Base-by-base conservation (phyloP, 2,329 filamentous ascomycete species). In the Ascochyta fabae region DNA sequence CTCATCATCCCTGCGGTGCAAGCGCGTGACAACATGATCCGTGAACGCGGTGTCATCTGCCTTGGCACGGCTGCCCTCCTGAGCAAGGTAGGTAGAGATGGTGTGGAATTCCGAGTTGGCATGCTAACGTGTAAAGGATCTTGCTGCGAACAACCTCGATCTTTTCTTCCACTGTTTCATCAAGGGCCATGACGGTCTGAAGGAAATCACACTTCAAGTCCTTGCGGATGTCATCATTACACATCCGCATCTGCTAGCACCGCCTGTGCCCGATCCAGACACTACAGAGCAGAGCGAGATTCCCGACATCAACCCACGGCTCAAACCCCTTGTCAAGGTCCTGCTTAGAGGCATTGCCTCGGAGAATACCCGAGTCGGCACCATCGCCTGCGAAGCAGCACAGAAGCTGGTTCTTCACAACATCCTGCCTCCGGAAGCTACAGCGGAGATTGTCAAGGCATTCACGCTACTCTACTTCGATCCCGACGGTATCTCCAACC, bases 81-180 rank as follows among this genome's bases (percentile, higher is more conserved):
- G 7, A 93, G 96, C 72, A 91, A 92, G 79, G 84, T 86, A 71
- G 59, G 78, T 60, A 40, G 22, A n/a, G 13, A 39, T 16, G 22
- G 35, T 13, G 9, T 31, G 10, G 24, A 7, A 26, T 10, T 22
- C 16, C 29, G 16, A 12, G 4, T 40, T 35, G 19, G 1, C n/a
- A 51, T 52, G 33, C 59, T 59, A 55, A 62, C 44, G 35, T 15
- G 7, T 8, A 23, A 64, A 87, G 77, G 91, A 92, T 8, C 86
- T 98, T 22, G 95, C 95, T 0, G 89, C 94, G 71, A 92, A 96
- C 74, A 98, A 99, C 73, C 81, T 98, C 61, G 89, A 87, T 0
- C 84, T 99, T 3, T 99, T 99, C 77, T 90, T 97, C 75, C 93
- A 96, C 74, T 97, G 96, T 80, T 97, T 96, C 78, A 90, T 82